Evolutionary conservation across 2,329 filamentous ascomycete species (phyloP).

Genomic region (Colletotrichum scovillei): DNA sequence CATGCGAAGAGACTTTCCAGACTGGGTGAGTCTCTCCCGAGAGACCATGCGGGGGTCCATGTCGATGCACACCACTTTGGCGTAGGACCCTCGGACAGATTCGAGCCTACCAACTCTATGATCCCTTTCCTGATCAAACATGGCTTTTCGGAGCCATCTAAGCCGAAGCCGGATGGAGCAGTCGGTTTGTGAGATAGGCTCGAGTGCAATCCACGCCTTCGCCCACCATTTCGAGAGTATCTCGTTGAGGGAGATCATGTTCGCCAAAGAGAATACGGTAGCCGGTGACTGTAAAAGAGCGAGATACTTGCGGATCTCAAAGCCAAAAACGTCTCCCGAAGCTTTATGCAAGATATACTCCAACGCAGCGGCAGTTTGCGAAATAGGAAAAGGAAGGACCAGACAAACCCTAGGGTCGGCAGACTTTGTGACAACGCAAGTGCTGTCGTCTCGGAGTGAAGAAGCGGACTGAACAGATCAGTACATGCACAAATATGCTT

Average conservation of each 20-base stretch:
- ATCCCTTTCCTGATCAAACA: background rate
- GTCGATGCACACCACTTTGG: background rate
- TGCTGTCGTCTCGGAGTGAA: background rate
- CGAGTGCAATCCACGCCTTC: background rate
- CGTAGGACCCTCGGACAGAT: too few species aligned
- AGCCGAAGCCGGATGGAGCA: background rate
- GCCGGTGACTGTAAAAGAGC: background rate
- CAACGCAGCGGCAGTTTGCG: too few species aligned
- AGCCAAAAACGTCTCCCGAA: too few species aligned
- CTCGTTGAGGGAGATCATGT: background rate
- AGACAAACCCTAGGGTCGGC: background rate
- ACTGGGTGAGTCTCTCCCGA: background rate
- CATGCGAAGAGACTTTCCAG: background rate
- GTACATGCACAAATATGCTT: background rate
- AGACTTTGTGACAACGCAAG: background rate
- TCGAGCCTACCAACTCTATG: too few species aligned
- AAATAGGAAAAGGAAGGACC: too few species aligned
- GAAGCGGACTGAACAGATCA: background rate
- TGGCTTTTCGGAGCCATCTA: background rate
- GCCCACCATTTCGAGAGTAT: background rate
- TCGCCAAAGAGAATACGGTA: background rate
- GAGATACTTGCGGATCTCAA: background rate
- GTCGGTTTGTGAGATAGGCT: background rate
- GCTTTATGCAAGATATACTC: background rate
- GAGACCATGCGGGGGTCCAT: background rate